Evolutionary conservation across 805 yeast genomes (phyloP), one percentile per base, ranked within the genome.

Genomic region (Wickerhamomyces subpelliculosus): DNA sequence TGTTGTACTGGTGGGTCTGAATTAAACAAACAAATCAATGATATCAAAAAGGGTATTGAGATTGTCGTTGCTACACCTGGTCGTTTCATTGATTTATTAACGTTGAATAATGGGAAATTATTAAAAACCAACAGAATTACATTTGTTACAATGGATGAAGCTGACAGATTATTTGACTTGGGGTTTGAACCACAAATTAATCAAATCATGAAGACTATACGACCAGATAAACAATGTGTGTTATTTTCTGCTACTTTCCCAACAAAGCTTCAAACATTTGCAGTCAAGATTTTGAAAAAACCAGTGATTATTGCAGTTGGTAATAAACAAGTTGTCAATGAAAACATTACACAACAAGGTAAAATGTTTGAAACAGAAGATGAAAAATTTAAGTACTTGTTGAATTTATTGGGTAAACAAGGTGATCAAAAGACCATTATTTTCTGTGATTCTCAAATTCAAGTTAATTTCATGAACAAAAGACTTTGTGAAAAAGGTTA

Each of bases 151-250:
- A 64, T 93, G 42, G 98, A 93, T 57, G 98, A 93, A 55, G 97
- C 97, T 1, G 98, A 93, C 60, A 64, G 98, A 45, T 80, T 93
- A 84, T 90, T 90, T 63, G 98, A 93, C 58, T 67, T 93, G 73
- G 98, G 98, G 1, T 93, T 93, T 61, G 97, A 87, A 50, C 97
- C 98, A 0, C 98, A 93, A 55, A 87, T 93, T 4, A 78, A 74
- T 48, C 85, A 86, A 51, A 81, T 93, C 18, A 68, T 88, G 54
- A 68, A 73, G 13, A 82, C 83, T 27, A 70, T 86, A 3, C 68
- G 97, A 35, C 93, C 93, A 0, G 96, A 89, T 54, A 68, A 83
- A 35, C 97, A 90, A 53, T 84, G 93, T 14, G 90, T 89, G 4
- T 61, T 93, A 20, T 93, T 90, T 55, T 87, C 96, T 10, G 98